Percentiles rank a stretch among this genome's conserved stretches.
Conservation (phyloP, 164 flowering plant genomes). For the Chimonanthus salicifolius region DNA sequence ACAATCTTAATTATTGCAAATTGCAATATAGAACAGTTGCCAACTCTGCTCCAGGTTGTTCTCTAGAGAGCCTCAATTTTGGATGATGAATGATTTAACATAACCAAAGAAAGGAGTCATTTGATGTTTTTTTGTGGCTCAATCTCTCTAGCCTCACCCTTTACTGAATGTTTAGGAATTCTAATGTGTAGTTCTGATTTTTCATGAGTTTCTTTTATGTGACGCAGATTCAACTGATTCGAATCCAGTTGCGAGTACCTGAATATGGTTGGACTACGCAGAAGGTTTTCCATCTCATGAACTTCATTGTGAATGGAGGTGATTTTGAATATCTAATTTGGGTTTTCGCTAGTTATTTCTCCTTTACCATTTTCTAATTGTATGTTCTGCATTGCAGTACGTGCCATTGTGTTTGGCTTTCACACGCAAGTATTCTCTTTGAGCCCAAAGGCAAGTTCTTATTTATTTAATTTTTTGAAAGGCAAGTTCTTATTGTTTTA, state of each 20-base stretch:
- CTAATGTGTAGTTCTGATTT: no score
- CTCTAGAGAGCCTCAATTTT: no score
- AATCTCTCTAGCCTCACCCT: no score
- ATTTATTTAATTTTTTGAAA: background rate
- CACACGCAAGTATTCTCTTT: constrained; percentile 70
- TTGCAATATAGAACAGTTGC: no score
- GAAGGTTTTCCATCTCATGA: constrained; percentile 97
- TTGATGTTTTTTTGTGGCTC: no score
- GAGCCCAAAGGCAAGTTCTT: constrained; percentile 58
- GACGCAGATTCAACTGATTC: constrained; percentile 75
- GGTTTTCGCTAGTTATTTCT: background rate
- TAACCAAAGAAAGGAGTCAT: no score
- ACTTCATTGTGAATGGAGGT: constrained; percentile 97
- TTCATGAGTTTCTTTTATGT: background rate
- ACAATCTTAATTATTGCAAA: no score
- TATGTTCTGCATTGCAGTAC: constrained; percentile 45
- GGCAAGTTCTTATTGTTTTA: no score
- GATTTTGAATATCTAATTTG: constrained; percentile 11
- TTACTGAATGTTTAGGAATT: no score
- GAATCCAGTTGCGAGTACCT: constrained; percentile 86
- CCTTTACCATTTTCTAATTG: background rate
- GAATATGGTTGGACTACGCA: constrained; percentile 99
- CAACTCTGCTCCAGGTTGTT: no score
- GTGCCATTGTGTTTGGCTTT: constrained; percentile 88
- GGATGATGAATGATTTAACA: no score